A percentile compares a stretch with the other conserved stretches of the same genome.
phyloP scores from a whole-genome alignment of 2,329 filamentous ascomycete species.

The Aspergillus novoparasiticus region DNA sequence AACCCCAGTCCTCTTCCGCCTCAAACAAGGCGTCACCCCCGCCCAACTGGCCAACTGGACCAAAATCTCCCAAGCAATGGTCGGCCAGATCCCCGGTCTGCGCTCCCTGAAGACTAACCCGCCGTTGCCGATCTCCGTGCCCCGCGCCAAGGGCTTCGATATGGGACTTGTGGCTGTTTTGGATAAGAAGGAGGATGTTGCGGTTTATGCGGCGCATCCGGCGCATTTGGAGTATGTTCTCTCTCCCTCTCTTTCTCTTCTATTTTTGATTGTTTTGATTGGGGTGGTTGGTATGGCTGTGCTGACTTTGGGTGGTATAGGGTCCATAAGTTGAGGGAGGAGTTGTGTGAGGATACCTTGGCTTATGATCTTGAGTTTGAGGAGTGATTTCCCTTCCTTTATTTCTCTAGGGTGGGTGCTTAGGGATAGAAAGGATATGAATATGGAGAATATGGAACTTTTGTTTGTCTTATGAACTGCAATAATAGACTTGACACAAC shows the following conservation, averaged over 20 bases:
- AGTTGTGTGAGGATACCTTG: slow-evolving; percentile 46
- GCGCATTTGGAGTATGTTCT: slow-evolving; percentile 48
- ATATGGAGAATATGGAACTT: slow-evolving; percentile 7
- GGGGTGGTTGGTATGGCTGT: too few species aligned
- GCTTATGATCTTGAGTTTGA: slow-evolving; percentile 46
- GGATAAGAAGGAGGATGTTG: slow-evolving; percentile 46
- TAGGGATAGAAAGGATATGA: neutral
- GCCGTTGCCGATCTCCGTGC: slow-evolving; percentile 44
- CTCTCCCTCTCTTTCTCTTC: slow-evolving; percentile 10
- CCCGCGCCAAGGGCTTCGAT: slow-evolving; percentile 49
- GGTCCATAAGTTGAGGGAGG: slow-evolving; percentile 42
- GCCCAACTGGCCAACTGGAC: slow-evolving; percentile 37
- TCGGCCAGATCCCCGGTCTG: slow-evolving; percentile 47
- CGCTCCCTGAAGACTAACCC: slow-evolving; percentile 38
- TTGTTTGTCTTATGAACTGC: slow-evolving; percentile 1
- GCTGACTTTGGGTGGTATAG: slow-evolving; percentile 22
- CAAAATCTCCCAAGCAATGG: slow-evolving; percentile 37
- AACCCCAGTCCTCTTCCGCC: slow-evolving; percentile 44
- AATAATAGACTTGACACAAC: slow-evolving; percentile 2
- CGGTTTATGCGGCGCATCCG: slow-evolving; percentile 48
- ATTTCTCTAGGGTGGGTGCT: neutral
- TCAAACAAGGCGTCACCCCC: slow-evolving; percentile 42
- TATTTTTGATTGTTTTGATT: neutral
- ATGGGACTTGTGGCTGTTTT: slow-evolving; percentile 50
- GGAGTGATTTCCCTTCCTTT: neutral